Evolutionary conservation across 2,329 filamentous ascomycete genomes (phyloP).

Genomic region (Pyrenochaeta sp.): DNA sequence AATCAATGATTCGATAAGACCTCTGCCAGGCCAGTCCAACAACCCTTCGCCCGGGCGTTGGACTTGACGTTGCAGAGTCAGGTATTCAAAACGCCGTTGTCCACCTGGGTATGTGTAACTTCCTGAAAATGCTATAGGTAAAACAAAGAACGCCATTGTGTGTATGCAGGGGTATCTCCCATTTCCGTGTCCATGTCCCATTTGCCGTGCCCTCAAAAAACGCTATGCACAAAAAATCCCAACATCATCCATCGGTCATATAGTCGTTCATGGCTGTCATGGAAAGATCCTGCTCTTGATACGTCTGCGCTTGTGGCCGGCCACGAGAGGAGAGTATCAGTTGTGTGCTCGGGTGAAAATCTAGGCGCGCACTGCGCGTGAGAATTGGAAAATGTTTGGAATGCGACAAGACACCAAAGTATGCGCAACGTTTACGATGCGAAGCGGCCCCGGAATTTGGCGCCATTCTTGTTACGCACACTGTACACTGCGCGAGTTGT

Average conservation of each 20-base stretch:
- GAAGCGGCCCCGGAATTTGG: conserved; percentile 35
- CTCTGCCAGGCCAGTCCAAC: too few species aligned
- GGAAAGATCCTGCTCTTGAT: background rate
- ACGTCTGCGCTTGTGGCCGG: conserved; percentile 11
- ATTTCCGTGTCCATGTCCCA: conserved; percentile 1
- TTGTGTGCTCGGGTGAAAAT: conserved; percentile 1
- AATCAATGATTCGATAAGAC: too few species aligned
- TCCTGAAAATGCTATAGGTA: conserved; percentile 5
- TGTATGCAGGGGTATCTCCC: conserved; percentile 27
- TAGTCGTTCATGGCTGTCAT: conserved; percentile 1
- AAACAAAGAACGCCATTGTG: conserved; percentile 17
- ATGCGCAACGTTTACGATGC: background rate
- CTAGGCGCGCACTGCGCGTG: background rate
- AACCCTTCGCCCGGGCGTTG: background rate
- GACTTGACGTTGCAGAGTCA: background rate
- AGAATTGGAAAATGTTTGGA: conserved; percentile 1
- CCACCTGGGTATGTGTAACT: background rate
- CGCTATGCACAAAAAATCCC: conserved; percentile 1
- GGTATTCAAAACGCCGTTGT: too few species aligned
- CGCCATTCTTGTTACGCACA: conserved; percentile 23
- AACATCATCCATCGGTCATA: conserved; percentile 1
- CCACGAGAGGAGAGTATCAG: conserved; percentile 4
- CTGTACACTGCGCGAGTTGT: conserved; percentile 6
- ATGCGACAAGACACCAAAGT: background rate
- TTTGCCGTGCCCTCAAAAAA: background rate